Evolutionary conservation across 2,329 filamentous ascomycete genomes (phyloP).

Genomic region (Trichoderma sp.): DNA sequence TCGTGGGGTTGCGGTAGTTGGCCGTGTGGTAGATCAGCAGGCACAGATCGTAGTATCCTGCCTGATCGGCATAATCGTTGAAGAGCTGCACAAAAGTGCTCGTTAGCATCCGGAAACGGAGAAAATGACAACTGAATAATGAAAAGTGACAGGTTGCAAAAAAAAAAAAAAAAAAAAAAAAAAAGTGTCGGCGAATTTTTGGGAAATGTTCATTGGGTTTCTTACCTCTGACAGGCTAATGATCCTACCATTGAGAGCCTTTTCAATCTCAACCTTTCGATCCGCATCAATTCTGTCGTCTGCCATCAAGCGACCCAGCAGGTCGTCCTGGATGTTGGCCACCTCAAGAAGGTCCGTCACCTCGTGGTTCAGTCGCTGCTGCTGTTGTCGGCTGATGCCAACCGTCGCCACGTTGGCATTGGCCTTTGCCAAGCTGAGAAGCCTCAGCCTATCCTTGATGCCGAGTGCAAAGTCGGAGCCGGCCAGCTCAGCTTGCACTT

Average conservation of each 20-base stretch:
- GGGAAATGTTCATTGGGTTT: not conserved
- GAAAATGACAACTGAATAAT: not conserved
- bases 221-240: slow-evolving; percentile 72
- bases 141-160: not conserved
- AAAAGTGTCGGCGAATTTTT: not conserved
- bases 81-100: slow-evolving; percentile 62
- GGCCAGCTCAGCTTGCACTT: slow-evolving; percentile 80
- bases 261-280: slow-evolving; percentile 62
- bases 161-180: not conserved
- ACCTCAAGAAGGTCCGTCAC: slow-evolving; percentile 86
- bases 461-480: slow-evolving; percentile 75
- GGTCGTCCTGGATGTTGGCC: slow-evolving; percentile 90
- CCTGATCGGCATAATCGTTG: slow-evolving; percentile 86
- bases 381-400: slow-evolving; percentile 73
- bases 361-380: slow-evolving; percentile 81
- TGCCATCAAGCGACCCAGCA: slow-evolving; percentile 72
- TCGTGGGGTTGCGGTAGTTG: slow-evolving; percentile 82
- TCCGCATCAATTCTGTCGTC: slow-evolving; percentile 68
- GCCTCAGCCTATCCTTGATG: slow-evolving; percentile 83
- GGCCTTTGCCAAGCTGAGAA: slow-evolving; percentile 85
- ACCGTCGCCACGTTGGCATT: slow-evolving; percentile 83
- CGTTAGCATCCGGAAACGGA: slow-evolving; percentile 23
- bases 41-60: slow-evolving; percentile 90
- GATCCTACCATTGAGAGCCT: slow-evolving; percentile 74
- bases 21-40: slow-evolving; percentile 89